Conservation (phyloP, 345 rosid genomes). For the Eutrema heterophyllum region DNA sequence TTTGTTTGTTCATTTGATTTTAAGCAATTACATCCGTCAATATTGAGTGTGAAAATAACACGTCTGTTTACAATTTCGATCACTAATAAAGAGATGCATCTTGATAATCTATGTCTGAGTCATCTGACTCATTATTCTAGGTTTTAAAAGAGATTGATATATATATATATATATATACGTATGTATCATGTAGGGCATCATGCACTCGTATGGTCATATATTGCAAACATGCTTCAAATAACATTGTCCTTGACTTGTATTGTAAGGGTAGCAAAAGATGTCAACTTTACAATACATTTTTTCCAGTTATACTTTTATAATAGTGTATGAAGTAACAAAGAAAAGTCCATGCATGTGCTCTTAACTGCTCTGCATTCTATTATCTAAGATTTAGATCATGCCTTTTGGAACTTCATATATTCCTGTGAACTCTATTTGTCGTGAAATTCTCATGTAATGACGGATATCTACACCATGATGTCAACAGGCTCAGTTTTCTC, state of each 20-base stretch:
- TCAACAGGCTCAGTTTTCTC: conserved; percentile 85
- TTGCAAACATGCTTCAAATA: neutral
- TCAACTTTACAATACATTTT: neutral
- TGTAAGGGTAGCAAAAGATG: neutral
- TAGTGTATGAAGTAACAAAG: neutral
- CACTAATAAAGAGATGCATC: conserved; percentile 6
- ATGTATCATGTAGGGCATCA: too few relatives aligned
- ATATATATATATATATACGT: neutral
- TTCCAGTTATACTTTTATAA: neutral
- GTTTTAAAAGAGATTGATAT: neutral
- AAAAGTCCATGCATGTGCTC: conserved; percentile 31
- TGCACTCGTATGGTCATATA: neutral
- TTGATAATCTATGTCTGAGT: neutral
- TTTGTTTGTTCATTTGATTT: neutral
- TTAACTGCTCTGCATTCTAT: neutral
- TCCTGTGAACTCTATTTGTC: neutral
- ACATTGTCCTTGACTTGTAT: neutral
- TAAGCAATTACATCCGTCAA: neutral
- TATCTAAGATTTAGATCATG: neutral
- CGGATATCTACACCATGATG: neutral
- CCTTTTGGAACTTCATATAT: neutral
- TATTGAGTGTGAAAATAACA: neutral
- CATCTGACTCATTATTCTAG: neutral
- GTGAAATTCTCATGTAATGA: neutral
- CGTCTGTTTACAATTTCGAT: neutral